A percentile compares a stretch with the other conserved stretches of the same genome.
Evolutionary conservation across 129 eudicot genomes (phyloP).

Genomic region (Deinandra increscens): DNA sequence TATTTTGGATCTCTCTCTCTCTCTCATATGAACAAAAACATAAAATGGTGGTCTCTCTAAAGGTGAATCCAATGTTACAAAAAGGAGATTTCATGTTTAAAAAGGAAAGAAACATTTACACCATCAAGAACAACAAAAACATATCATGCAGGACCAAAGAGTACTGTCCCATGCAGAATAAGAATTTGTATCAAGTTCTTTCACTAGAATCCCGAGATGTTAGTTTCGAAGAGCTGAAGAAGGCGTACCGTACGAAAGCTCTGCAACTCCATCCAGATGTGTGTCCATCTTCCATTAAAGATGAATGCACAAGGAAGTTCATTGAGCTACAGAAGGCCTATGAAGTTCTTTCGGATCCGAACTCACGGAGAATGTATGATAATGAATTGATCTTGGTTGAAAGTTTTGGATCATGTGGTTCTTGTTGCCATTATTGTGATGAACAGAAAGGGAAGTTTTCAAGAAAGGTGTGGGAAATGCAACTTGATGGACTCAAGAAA

Average conservation of each 20-base stretch:
- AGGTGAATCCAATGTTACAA: conserved; percentile 18
- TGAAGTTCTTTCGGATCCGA: conserved; percentile 63
- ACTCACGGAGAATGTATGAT: conserved; percentile 44
- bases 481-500: conserved; percentile 46
- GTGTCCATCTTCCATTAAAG: conserved; percentile 38
- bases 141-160: conserved; percentile 33
- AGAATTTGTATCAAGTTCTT: conserved; percentile 38
- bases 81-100: not conserved
- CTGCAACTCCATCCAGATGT: conserved; percentile 56
- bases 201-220: conserved; percentile 31
- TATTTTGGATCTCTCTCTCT: too few species aligned
- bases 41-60: conserved; percentile 6
- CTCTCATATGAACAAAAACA: not conserved
- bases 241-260: conserved; percentile 53
- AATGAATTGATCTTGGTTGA: conserved; percentile 36
- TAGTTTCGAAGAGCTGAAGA: conserved; percentile 51
- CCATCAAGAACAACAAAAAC: conserved; percentile 6
- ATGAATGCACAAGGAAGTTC: conserved; percentile 48
- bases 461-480: conserved; percentile 52
- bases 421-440: not conserved
- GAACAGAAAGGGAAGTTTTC: conserved; percentile 10
- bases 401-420: conserved; percentile 1
- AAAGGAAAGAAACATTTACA: conserved; percentile 4
- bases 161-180: conserved; percentile 12
- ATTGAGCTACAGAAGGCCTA: conserved; percentile 51